These are phyloP conservation scores for Sophora flavescens DNA, from an alignment of 306 rosid genomes.

Conservation along the genomic window DNA sequence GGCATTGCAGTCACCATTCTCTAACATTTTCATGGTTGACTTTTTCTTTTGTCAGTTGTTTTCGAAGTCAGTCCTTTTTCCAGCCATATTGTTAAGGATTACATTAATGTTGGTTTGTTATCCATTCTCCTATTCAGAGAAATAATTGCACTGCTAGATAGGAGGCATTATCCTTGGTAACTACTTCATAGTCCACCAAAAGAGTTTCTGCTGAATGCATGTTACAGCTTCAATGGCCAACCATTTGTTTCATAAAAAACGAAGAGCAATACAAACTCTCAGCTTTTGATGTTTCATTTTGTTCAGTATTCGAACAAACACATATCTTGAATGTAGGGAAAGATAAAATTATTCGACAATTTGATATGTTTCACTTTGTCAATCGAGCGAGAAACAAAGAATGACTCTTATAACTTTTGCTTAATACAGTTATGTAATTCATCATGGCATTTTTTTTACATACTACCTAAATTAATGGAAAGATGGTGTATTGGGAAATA, in stretches of 20 bases:
- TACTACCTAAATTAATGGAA: constrained; percentile 1
- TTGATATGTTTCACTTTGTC: constrained; percentile 12
- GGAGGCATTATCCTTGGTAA: constrained; percentile 17
- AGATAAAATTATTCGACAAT: constrained; percentile 2
- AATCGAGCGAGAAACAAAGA: constrained; percentile 18
- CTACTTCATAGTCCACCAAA: background rate
- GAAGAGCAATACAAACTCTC: background rate
- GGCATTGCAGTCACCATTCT: constrained; percentile 12
- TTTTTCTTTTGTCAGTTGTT: background rate
- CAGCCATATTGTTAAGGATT: constrained; percentile 11
- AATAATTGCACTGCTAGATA: constrained; percentile 7
- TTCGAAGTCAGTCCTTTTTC: background rate
- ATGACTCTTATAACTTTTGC: background rate
- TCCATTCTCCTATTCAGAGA: constrained; percentile 13
- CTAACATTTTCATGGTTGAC: constrained; percentile 31
- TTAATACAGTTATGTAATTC: constrained; percentile 17
- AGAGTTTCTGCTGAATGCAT: background rate
- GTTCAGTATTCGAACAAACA: background rate
- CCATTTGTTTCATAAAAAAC: constrained; percentile 24
- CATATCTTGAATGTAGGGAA: constrained; percentile 11
- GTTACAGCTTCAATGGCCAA: constrained; percentile 12
- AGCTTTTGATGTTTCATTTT: background rate
- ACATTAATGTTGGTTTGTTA: background rate
- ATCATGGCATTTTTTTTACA: constrained; percentile 9
- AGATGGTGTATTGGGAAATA: constrained; percentile 10